Evolutionary conservation across 1,284 basidiomycete species (phyloP).

Genomic region (Leccinum solheimii): DNA sequence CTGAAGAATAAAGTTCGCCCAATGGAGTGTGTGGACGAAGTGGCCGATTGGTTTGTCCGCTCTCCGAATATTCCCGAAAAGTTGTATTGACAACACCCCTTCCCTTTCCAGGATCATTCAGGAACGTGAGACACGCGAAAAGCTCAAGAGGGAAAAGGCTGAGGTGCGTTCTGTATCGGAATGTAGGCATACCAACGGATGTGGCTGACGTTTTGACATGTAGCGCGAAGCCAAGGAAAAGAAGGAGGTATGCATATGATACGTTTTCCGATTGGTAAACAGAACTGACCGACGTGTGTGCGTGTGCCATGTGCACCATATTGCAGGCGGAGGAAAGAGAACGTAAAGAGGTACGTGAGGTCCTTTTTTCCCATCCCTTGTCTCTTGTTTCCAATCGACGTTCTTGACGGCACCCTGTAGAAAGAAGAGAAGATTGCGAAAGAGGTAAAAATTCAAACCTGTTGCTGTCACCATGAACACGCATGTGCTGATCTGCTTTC

Average conservation of each 20-base stretch:
- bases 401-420: conserved; percentile 35
- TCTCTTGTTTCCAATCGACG: neutral
- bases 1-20: conserved; percentile 84
- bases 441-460: conserved; percentile 30
- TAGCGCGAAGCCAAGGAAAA: conserved; percentile 76
- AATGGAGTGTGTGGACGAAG: conserved; percentile 77
- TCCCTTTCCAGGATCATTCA: conserved; percentile 52
- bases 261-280: neutral
- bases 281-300: conserved; percentile 4
- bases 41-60: conserved; percentile 55
- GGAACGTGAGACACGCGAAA: conserved; percentile 78
- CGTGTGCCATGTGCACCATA: neutral
- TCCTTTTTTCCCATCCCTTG: neutral
- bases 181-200: neutral
- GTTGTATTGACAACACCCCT: conserved; percentile 2
- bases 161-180: conserved; percentile 48
- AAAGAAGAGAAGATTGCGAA: conserved; percentile 51
- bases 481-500: conserved; percentile 21
- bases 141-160: conserved; percentile 81
- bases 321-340: conserved; percentile 50
- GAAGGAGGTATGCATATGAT: conserved; percentile 52
- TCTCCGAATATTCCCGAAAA: conserved; percentile 9
- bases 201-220: conserved; percentile 21
- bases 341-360: conserved; percentile 51
- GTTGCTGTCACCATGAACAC: conserved; percentile 1